Evolutionary conservation across 176 grass and related monocot species (phyloP).

Genomic region (Oryza meyeriana): DNA sequence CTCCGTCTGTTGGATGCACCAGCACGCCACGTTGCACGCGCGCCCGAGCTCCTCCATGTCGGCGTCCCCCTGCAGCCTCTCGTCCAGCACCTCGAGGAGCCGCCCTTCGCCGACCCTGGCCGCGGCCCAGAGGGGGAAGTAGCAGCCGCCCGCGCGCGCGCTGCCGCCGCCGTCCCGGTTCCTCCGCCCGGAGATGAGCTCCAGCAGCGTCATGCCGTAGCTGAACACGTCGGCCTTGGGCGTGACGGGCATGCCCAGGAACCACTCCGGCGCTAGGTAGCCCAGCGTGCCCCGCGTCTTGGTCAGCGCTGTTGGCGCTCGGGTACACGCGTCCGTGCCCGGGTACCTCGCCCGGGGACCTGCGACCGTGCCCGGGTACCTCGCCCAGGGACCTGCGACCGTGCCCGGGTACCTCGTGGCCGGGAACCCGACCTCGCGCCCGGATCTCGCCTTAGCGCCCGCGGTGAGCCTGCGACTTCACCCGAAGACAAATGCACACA

Average conservation of each 20-base stretch:
- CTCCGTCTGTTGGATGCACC: slow-evolving; percentile 46
- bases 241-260: slow-evolving; percentile 38
- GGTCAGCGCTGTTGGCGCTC: no score
- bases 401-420: no score
- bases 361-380: no score
- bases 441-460: no score
- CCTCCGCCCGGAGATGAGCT: slow-evolving; percentile 52
- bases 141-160: neutral
- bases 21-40: slow-evolving; percentile 41
- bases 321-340: no score
- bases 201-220: slow-evolving; percentile 54
- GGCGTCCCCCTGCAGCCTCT: slow-evolving; percentile 26
- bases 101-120: slow-evolving; percentile 27
- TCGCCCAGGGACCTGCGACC: no score
- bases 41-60: slow-evolving; percentile 27
- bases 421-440: no score
- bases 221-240: slow-evolving; percentile 51
- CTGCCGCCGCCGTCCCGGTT: slow-evolving; percentile 40
- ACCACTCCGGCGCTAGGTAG: slow-evolving; percentile 57
- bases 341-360: no score
- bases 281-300: slow-evolving; percentile 51
- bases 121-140: slow-evolving; percentile 48
- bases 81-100: slow-evolving; percentile 36
- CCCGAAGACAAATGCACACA: no score
- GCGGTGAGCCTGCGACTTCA: no score